phyloP scores from a whole-genome alignment of 495 filamentous ascomycete species.

The Darksidea phi region DNA sequence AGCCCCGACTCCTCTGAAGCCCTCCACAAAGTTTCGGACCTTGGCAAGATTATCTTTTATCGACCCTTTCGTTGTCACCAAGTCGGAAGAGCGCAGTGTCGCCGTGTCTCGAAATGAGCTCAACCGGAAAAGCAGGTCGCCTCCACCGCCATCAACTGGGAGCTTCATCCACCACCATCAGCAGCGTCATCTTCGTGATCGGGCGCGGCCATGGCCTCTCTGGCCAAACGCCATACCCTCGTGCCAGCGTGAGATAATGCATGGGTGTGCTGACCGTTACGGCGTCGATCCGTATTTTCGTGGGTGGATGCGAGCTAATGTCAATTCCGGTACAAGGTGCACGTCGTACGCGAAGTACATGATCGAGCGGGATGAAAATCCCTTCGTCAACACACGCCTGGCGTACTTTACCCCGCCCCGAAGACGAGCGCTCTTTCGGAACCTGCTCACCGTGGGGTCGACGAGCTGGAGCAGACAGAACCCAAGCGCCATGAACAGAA shows the following conservation, averaged over 20 bases:
- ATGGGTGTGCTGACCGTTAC: conserved; percentile 15
- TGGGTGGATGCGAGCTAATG: conserved; percentile 16
- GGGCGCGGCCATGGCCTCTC: conserved; percentile 21
- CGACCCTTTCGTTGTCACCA: conserved; percentile 1
- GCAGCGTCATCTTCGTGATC: conserved; percentile 1
- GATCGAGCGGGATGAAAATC: conserved; percentile 22
- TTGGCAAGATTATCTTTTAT: background rate
- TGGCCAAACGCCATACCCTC: conserved; percentile 23
- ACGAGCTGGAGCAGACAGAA: conserved; percentile 1
- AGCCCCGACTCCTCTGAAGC: background rate
- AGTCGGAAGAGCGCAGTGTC: background rate
- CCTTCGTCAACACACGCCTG: conserved; percentile 20
- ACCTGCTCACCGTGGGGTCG: background rate
- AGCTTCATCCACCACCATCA: background rate
- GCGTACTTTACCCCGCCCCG: conserved; percentile 7
- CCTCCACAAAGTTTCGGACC: background rate
- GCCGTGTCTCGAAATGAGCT: background rate
- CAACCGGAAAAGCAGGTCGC: background rate
- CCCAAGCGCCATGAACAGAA: conserved; percentile 6
- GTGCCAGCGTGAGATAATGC: conserved; percentile 13
- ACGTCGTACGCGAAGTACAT: conserved; percentile 27
- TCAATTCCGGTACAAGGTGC: conserved; percentile 13
- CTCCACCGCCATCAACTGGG: background rate
- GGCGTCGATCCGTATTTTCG: conserved; percentile 28
- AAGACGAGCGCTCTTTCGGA: background rate